A percentile compares a stretch with the other conserved stretches of the same genome.
Evolutionary conservation across 192 early-diverging fungal species (phyloP).

Genomic region (Cetraspora pellucida): DNA sequence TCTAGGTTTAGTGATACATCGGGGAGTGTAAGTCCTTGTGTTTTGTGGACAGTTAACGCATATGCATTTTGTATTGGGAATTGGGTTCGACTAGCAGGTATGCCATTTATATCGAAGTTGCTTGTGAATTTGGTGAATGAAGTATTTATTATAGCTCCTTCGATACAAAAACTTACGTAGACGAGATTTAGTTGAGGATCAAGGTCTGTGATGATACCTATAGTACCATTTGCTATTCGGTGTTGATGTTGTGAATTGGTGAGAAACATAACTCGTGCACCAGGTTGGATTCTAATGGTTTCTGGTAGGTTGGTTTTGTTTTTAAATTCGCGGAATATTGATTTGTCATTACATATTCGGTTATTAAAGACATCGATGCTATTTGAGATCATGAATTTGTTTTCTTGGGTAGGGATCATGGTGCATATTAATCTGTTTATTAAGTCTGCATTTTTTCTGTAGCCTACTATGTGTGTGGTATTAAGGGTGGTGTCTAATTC

Average conservation of each 20-base stretch:
- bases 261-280: constrained; percentile 9
- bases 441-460: background rate
- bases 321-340: background rate
- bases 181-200: background rate
- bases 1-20: background rate
- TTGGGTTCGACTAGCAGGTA: background rate
- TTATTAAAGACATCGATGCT: background rate
- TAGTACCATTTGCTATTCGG: background rate
- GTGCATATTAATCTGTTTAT: constrained; percentile 2
- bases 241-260: background rate
- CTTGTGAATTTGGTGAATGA: background rate
- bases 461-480: background rate
- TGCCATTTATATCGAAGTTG: background rate
- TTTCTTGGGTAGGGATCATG: no score
- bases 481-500: background rate
- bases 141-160: background rate
- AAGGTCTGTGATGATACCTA: background rate
- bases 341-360: background rate
- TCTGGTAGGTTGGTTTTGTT: constrained; percentile 10
- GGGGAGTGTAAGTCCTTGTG: background rate
- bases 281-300: background rate
- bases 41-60: constrained; percentile 3
- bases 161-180: background rate
- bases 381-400: constrained; percentile 5
- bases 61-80: background rate